Percentiles rank a stretch among this genome's conserved stretches.
Conservation (phyloP, 352 stramenopile genomes). For the Stramenopiles sp. region DNA sequence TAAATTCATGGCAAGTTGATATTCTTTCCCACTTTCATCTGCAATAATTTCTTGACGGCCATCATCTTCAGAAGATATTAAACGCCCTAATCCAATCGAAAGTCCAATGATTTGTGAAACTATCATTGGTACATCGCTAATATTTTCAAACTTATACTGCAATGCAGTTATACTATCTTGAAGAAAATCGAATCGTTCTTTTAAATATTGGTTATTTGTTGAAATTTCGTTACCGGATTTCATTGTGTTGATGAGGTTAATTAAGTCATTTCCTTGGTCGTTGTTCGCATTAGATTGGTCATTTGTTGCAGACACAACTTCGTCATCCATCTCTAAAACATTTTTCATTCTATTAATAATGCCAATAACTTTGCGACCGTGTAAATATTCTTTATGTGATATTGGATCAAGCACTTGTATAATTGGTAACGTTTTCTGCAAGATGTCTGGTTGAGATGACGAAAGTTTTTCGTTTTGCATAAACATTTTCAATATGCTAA, state of each 20-base stretch:
- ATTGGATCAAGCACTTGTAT: not conserved
- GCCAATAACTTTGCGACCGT: not conserved
- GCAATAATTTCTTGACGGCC: no score
- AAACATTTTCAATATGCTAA: not conserved
- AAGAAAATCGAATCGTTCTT: not conserved
- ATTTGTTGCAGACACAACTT: not conserved
- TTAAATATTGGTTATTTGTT: not conserved
- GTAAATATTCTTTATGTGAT: not conserved
- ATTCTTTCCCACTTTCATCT: not conserved
- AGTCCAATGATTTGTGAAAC: not conserved
- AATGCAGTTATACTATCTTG: not conserved
- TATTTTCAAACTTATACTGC: not conserved
- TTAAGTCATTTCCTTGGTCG: not conserved
- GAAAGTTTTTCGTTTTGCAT: not conserved
- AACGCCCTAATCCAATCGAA: not conserved
- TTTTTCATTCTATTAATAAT: not conserved
- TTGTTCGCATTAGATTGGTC: not conserved
- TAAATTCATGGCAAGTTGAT: not conserved
- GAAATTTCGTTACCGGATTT: not conserved
- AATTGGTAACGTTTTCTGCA: not conserved
- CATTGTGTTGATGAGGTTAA: not conserved
- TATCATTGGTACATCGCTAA: not conserved
- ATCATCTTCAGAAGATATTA: not conserved
- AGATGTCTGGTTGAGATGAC: not conserved
- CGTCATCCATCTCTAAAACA: not conserved